Conservation (phyloP, 192 early-diverging fungal species). For the Backusella morwellensis region DNA sequence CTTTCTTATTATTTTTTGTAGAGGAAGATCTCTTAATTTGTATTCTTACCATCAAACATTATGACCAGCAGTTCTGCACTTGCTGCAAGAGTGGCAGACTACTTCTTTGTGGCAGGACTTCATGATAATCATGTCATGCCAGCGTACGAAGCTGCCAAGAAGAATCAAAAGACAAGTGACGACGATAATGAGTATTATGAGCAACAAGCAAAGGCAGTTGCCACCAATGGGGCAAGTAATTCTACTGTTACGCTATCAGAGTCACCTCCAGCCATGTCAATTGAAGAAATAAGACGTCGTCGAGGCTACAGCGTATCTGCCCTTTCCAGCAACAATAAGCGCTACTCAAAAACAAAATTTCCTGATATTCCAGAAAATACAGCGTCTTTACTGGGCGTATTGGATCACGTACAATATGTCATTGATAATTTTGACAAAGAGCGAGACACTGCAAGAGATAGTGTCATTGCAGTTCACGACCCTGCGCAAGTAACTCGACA, state of each 20-base stretch:
- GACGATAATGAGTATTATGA: slow-evolving; percentile 12
- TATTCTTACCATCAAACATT: neutral
- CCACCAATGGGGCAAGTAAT: neutral
- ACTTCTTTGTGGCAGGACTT: slow-evolving; percentile 34
- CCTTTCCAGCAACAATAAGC: neutral
- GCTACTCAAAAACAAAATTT: neutral
- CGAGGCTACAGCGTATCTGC: slow-evolving; percentile 8
- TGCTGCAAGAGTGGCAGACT: slow-evolving; percentile 27
- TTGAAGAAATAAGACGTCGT: neutral
- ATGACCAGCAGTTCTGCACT: neutral
- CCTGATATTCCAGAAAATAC: neutral
- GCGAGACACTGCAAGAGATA: slow-evolving; percentile 33
- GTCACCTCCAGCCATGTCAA: neutral
- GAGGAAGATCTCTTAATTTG: neutral
- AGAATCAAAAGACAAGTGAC: neutral
- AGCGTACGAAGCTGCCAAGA: slow-evolving; percentile 20
- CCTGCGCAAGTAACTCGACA: neutral
- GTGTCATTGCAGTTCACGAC: slow-evolving; percentile 27
- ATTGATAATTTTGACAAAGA: slow-evolving; percentile 38
- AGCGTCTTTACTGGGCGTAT: slow-evolving; percentile 6
- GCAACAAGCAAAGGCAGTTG: slow-evolving; percentile 10
- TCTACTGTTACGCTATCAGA: neutral
- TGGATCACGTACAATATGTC: slow-evolving; percentile 33
- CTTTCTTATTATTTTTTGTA: neutral
- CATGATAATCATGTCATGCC: slow-evolving; percentile 24